Percentiles rank a stretch among this genome's conserved stretches.
phyloP scores from a whole-genome alignment of 2,329 filamentous ascomycete species.

The Teratosphaeria zuluensis region DNA sequence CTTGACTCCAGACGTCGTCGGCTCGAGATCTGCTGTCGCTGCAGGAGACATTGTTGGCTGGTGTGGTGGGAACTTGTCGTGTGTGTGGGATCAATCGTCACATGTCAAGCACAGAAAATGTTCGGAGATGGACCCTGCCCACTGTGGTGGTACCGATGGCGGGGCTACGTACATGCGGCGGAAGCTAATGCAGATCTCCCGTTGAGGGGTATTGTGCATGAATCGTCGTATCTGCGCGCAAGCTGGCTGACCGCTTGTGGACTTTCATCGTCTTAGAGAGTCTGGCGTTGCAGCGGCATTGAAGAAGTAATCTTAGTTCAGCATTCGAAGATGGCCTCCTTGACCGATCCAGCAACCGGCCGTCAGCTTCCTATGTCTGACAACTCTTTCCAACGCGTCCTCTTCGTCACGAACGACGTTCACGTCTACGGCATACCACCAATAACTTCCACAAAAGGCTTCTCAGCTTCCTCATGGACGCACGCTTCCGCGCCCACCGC shows the following conservation, averaged over 20 bases:
- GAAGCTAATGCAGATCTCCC: not conserved
- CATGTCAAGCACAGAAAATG: not conserved
- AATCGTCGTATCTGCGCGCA: not conserved
- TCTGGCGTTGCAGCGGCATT: not conserved
- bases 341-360: slow-evolving; percentile 61
- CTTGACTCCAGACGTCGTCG: not conserved
- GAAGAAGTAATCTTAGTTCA: not conserved
- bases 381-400: slow-evolving; percentile 74
- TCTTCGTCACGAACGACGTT: slow-evolving; percentile 64
- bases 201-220: not conserved
- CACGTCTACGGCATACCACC: slow-evolving; percentile 86
- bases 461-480: slow-evolving; percentile 71
- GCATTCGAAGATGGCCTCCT: slow-evolving; percentile 42
- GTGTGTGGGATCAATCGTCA: not conserved
- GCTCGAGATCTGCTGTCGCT: slow-evolving; percentile 1
- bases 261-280: not conserved
- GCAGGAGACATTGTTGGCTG: slow-evolving; percentile 1
- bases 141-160: not conserved
- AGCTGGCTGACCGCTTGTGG: not conserved
- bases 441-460: slow-evolving; percentile 65
- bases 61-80: not conserved
- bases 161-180: not conserved
- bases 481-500: slow-evolving; percentile 50
- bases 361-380: slow-evolving; percentile 47
- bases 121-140: not conserved